Evolutionary conservation across 1,284 basidiomycete species (phyloP).

Genomic region (Papiliotrema terrestris): DNA sequence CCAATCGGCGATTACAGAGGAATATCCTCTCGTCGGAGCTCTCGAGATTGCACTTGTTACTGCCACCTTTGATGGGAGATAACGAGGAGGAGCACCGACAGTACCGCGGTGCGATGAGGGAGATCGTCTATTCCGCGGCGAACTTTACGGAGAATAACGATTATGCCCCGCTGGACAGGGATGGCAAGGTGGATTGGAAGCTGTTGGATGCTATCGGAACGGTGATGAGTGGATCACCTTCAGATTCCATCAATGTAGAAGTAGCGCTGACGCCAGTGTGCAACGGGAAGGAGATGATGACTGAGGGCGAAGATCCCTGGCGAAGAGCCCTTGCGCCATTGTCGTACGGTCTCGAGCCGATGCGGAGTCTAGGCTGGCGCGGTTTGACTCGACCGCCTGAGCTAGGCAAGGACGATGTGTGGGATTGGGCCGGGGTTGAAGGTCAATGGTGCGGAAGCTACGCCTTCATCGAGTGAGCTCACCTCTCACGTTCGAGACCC

Average conservation of each 20-base stretch:
- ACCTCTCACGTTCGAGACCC: neutral
- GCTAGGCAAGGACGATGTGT: slow-evolving; percentile 20
- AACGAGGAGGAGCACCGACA: slow-evolving; percentile 17
- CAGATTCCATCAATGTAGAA: too few relatives aligned
- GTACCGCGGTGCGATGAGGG: slow-evolving; percentile 31
- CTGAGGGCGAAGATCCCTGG: slow-evolving; percentile 29
- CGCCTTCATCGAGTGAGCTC: slow-evolving; percentile 45
- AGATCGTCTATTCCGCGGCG: slow-evolving; percentile 27
- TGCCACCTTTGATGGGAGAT: slow-evolving; percentile 19
- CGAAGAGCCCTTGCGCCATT: slow-evolving; percentile 20
- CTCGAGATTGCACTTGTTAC: slow-evolving; percentile 26
- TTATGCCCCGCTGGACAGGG: slow-evolving; percentile 32
- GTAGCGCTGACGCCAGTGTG: slow-evolving; percentile 22
- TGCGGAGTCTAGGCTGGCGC: slow-evolving; percentile 26
- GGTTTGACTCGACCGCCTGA: slow-evolving; percentile 22
- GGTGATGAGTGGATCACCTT: slow-evolving; percentile 45
- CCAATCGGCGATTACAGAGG: slow-evolving; percentile 8
- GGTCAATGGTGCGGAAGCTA: slow-evolving; percentile 42
- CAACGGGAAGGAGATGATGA: slow-evolving; percentile 31
- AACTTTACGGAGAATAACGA: slow-evolving; percentile 34
- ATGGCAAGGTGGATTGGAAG: slow-evolving; percentile 40
- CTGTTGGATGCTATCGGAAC: slow-evolving; percentile 37
- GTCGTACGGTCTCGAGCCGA: slow-evolving; percentile 28
- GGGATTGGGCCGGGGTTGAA: slow-evolving; percentile 42
- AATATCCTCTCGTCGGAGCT: slow-evolving; percentile 17